Percentiles rank a stretch among this genome's conserved stretches.
phyloP scores from a whole-genome alignment of 768 basidiomycete genomes.

The Rossbeevera mucosa region DNA sequence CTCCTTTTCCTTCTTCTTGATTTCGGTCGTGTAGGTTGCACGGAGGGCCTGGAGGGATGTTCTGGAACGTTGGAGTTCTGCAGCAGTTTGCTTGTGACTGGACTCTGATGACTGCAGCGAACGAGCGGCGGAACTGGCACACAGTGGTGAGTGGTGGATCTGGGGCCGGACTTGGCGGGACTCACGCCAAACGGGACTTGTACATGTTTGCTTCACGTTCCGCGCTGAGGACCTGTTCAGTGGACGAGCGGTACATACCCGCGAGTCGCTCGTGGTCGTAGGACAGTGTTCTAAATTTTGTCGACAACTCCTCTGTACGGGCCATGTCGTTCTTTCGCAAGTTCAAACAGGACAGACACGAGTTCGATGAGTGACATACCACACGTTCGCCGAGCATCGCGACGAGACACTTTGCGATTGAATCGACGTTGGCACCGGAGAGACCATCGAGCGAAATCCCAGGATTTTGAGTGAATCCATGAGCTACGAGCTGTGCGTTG shows the following conservation, averaged over 20 bases:
- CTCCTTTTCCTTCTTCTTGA: conserved; percentile 81
- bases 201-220: conserved; percentile 74
- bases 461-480: conserved; percentile 63
- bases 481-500: conserved; percentile 77
- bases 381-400: conserved; percentile 71
- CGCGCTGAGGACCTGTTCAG: conserved; percentile 61
- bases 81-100: conserved; percentile 64
- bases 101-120: conserved; percentile 55
- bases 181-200: conserved; percentile 70
- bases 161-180: conserved; percentile 11
- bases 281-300: conserved; percentile 68
- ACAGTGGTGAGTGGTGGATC: conserved; percentile 6
- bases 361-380: conserved; percentile 41
- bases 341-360: conserved; percentile 8
- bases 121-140: conserved; percentile 46
- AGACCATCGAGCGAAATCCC: conserved; percentile 69
- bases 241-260: conserved; percentile 56
- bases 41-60: conserved; percentile 65
- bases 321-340: conserved; percentile 63
- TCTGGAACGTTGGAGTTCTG: conserved; percentile 70
- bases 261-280: conserved; percentile 78
- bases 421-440: conserved; percentile 49
- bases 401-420: conserved; percentile 68
- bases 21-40: conserved; percentile 60
- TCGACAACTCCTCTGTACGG: conserved; percentile 69